phyloP scores from a whole-genome alignment of 306 rosid genomes.

The Dryas alaskensis region DNA sequence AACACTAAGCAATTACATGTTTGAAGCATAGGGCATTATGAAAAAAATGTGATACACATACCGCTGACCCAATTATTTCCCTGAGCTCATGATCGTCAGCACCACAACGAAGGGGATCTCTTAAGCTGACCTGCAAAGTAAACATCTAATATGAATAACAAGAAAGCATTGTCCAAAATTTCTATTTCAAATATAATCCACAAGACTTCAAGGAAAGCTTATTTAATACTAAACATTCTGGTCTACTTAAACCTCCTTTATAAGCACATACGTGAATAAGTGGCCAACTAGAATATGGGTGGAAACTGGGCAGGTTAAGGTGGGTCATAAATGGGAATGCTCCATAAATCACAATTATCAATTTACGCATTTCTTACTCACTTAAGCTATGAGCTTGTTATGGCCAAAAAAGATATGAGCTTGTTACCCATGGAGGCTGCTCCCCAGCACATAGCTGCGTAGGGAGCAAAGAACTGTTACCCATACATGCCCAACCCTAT shows the following conservation, averaged over 20 bases:
- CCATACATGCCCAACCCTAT: too few relatives aligned
- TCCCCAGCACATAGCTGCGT: neutral
- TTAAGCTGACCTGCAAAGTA: conserved; percentile 72
- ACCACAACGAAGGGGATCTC: conserved; percentile 78
- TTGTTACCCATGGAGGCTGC: neutral
- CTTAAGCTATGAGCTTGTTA: neutral
- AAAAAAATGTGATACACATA: conserved; percentile 34
- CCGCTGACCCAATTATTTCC: conserved; percentile 82
- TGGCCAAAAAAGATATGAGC: neutral
- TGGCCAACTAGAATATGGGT: neutral
- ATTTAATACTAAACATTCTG: neutral
- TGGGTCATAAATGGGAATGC: neutral
- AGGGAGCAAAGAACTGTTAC: neutral
- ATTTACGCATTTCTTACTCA: neutral
- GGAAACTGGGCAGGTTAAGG: neutral
- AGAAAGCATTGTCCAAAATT: neutral
- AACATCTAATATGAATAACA: neutral
- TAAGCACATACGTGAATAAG: neutral
- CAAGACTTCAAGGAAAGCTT: neutral
- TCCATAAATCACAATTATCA: too few relatives aligned
- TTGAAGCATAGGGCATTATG: conserved; percentile 15
- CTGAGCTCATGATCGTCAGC: conserved; percentile 68
- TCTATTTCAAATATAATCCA: neutral
- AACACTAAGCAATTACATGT: neutral
- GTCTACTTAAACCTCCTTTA: neutral